Evolutionary conservation across 2,329 filamentous ascomycete species (phyloP), one percentile per base, ranked within the genome.

Genomic region (Stagonosporopsis rhizophila): DNA sequence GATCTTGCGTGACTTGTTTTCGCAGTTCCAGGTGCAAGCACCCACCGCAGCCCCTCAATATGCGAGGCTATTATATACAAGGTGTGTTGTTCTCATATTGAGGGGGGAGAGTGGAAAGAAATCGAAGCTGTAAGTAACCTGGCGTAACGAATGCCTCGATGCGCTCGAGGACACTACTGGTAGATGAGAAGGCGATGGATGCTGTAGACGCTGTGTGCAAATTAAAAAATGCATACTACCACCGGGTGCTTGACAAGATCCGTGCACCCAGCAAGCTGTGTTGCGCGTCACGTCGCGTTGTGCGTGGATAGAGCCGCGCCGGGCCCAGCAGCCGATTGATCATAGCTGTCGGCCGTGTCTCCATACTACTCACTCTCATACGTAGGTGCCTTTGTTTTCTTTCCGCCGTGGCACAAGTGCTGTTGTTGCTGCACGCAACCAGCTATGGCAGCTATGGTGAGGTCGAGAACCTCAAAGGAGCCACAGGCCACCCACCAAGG

Each of bases 401-500:
- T 19, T 17, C 4, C 5, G 19, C 5, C 11, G 35, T 38, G 8
- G 35, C 9, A 32, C 39, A 15, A 12, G 7, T 28, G 30, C 32
- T 23, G 22, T 19, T 11, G 25, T 22, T n/a, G 37, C 19, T 23
- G 38, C 38, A 2, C 34, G 47, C 44, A 27, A 23, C n/a, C n/a
- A n/a, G n/a, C n/a, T n/a, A 22, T 20, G 28, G n/a, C n/a, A n/a
- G n/a, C 44, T 23, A 34, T 9, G 17, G 37, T 12, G 23, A 25
- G 25, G 17, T 40, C 7, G 14, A 54, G 32, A 22, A n/a, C 17
- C n/a, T 15, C 23, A 40, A 23, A 17, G 17, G 35, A 35, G 52
- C 41, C 35, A 45, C 52, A 42, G 27, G 27, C 27, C 8, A 46
- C 34, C 27, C 8, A 46, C 34, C 45, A 50, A 50, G 45, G 35